phyloP scores from a whole-genome alignment of 352 stramenopile genomes.

The Phytophthora syringae region DNA sequence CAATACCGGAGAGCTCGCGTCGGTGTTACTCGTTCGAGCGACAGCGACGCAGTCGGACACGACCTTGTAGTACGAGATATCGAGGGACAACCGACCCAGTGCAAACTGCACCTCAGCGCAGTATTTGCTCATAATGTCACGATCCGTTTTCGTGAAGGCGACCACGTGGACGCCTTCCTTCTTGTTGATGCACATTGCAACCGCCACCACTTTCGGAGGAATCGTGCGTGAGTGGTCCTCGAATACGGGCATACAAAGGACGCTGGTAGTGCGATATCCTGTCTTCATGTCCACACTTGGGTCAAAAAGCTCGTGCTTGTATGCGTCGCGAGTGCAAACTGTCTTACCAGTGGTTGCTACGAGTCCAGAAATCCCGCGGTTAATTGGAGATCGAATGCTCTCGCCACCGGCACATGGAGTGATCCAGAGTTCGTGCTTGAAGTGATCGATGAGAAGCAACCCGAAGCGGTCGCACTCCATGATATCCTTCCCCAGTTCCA shows the following conservation, averaged over 20 bases:
- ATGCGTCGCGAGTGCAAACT: conserved; percentile 70
- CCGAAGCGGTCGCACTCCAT: conserved; percentile 81
- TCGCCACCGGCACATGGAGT: conserved; percentile 56
- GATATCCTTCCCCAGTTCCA: conserved; percentile 76
- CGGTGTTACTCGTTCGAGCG: conserved; percentile 9
- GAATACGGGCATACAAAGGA: conserved; percentile 78
- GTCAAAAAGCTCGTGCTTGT: conserved; percentile 79
- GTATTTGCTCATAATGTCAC: conserved; percentile 64
- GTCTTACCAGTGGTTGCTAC: conserved; percentile 65
- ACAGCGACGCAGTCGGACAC: conserved; percentile 51
- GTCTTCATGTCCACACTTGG: conserved; percentile 74
- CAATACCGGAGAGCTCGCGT: conserved; percentile 12
- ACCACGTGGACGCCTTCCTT: conserved; percentile 74
- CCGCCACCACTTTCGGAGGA: conserved; percentile 63
- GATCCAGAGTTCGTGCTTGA: conserved; percentile 84
- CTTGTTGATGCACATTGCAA: conserved; percentile 93
- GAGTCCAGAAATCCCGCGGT: conserved; percentile 70
- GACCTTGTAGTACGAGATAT: conserved; percentile 85
- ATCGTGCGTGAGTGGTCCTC: conserved; percentile 59
- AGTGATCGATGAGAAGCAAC: conserved; percentile 72
- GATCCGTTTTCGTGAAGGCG: conserved; percentile 65
- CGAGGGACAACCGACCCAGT: conserved; percentile 65
- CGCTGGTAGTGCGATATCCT: conserved; percentile 76
- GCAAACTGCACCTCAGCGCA: conserved; percentile 74
- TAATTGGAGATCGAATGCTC: conserved; percentile 69